These are phyloP conservation scores for Pseudomonodictys pantanalensis DNA, from an alignment of 495 filamentous ascomycete species.

Conservation along the genomic window DNA sequence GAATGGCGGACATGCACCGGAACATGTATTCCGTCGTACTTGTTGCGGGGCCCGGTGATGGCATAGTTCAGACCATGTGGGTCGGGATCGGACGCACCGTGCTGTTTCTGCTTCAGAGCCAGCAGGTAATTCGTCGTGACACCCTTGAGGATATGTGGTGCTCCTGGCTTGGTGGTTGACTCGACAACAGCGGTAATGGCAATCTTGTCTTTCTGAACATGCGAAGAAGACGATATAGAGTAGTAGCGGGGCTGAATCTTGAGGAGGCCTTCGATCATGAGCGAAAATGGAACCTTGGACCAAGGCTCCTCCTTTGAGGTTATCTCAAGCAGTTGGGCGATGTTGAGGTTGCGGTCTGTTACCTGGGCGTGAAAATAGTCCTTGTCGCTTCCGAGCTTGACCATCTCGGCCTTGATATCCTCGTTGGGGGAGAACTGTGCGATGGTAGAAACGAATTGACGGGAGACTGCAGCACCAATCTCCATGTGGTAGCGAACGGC, in stretches of 20 bases:
- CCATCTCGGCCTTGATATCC: slow-evolving; percentile 76
- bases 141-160: slow-evolving; percentile 79
- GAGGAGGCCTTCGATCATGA: slow-evolving; percentile 88
- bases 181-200: slow-evolving; percentile 96
- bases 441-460: slow-evolving; percentile 86
- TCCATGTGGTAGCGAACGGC: slow-evolving; percentile 96
- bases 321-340: slow-evolving; percentile 79
- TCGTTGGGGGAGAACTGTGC: slow-evolving; percentile 90
- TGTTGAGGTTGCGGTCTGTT: slow-evolving; percentile 78
- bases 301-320: slow-evolving; percentile 70
- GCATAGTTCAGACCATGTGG: slow-evolving; percentile 86
- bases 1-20: slow-evolving; percentile 96
- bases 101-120: slow-evolving; percentile 95
- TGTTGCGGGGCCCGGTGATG: slow-evolving; percentile 88
- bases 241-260: slow-evolving; percentile 98
- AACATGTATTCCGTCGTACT: slow-evolving; percentile 93
- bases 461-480: slow-evolving; percentile 90
- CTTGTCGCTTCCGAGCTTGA: slow-evolving; percentile 85
- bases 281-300: slow-evolving; percentile 83
- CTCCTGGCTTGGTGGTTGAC: slow-evolving; percentile 70
- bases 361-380: slow-evolving; percentile 94
- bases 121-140: slow-evolving; percentile 97
- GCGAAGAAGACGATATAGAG: slow-evolving; percentile 95
- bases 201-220: slow-evolving; percentile 90
- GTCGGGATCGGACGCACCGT: slow-evolving; percentile 81